These are phyloP conservation scores for Jasminum sambac DNA, from an alignment of 257 asterid species.

Conservation along the genomic window DNA sequence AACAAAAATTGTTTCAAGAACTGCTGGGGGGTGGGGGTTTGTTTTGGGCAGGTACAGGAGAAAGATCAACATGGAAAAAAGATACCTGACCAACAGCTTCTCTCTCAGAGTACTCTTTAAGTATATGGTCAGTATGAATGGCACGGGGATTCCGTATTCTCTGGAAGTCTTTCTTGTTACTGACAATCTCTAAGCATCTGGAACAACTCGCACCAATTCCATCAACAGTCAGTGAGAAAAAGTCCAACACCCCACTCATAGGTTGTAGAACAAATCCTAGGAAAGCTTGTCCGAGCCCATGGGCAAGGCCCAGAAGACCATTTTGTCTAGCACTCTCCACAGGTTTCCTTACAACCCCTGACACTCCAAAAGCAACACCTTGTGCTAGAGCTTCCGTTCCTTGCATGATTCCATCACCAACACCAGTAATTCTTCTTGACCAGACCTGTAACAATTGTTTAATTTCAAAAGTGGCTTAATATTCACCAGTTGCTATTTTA, in stretches of 20 bases:
- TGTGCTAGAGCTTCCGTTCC: constrained; percentile 99
- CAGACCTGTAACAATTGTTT: constrained; percentile 50
- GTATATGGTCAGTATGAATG: constrained; percentile 73
- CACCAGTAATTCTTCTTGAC: constrained; percentile 98
- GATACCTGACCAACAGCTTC: constrained; percentile 95
- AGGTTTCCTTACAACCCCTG: constrained; percentile 94
- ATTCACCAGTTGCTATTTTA: constrained; percentile 3
- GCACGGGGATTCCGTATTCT: constrained; percentile 91
- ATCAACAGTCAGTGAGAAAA: constrained; percentile 91
- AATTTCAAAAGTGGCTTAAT: constrained; percentile 11
- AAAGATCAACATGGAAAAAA: constrained; percentile 7
- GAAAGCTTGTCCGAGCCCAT: constrained; percentile 95
- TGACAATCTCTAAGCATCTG: constrained; percentile 87
- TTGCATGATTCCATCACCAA: constrained; percentile 95
- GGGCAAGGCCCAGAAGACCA: constrained; percentile 97
- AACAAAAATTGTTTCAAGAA: too few species aligned
- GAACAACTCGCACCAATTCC: constrained; percentile 99
- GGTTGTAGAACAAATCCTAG: constrained; percentile 93
- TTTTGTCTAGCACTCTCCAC: constrained; percentile 92
- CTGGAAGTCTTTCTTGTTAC: constrained; percentile 62
- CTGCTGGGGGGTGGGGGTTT: background rate
- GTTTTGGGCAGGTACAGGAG: background rate
- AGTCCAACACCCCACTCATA: constrained; percentile 94
- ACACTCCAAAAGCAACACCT: constrained; percentile 93
- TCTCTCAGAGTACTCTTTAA: constrained; percentile 79